Evolutionary conservation across 345 rosid genomes (phyloP).

Genomic region (Euphorbia peplus): DNA sequence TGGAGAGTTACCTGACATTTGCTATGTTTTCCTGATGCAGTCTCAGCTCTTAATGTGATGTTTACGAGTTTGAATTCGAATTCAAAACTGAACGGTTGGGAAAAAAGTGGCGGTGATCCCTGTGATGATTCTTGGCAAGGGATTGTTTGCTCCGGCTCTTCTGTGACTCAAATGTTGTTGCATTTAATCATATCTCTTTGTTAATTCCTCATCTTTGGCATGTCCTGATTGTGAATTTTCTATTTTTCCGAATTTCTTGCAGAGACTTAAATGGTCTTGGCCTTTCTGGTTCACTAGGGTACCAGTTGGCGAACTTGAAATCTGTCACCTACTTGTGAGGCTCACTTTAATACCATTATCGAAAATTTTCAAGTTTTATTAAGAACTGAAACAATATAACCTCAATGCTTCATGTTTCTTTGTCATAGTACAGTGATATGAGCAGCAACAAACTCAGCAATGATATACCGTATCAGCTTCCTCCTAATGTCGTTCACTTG

Average conservation of each 20-base stretch:
- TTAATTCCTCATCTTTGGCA: background rate
- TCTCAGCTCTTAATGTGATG: conserved; percentile 78
- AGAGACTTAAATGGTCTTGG: conserved; percentile 71
- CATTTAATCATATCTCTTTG: background rate
- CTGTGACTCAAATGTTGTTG: conserved; percentile 70
- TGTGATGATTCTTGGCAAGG: conserved; percentile 90
- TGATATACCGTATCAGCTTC: conserved; percentile 90
- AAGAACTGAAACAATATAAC: conserved; percentile 12
- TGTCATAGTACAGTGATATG: conserved; percentile 75
- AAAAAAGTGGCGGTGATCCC: conserved; percentile 78
- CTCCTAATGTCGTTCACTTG: conserved; percentile 64
- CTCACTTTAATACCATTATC: conserved; percentile 12
- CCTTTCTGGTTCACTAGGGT: conserved; percentile 79
- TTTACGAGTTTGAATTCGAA: conserved; percentile 80
- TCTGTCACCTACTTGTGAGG: conserved; percentile 80
- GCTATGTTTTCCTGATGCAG: conserved; percentile 38
- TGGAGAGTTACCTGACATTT: conserved; percentile 17
- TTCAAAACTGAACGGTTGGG: conserved; percentile 66
- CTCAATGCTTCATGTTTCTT: conserved; percentile 27
- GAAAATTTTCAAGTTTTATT: conserved; percentile 9
- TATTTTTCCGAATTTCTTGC: conserved; percentile 24
- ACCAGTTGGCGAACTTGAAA: conserved; percentile 74
- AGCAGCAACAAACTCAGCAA: conserved; percentile 82
- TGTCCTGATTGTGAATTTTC: background rate
- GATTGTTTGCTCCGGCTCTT: conserved; percentile 72